Base-by-base conservation (phyloP, 2,329 filamentous ascomycete species). In the Hortaea werneckii region DNA sequence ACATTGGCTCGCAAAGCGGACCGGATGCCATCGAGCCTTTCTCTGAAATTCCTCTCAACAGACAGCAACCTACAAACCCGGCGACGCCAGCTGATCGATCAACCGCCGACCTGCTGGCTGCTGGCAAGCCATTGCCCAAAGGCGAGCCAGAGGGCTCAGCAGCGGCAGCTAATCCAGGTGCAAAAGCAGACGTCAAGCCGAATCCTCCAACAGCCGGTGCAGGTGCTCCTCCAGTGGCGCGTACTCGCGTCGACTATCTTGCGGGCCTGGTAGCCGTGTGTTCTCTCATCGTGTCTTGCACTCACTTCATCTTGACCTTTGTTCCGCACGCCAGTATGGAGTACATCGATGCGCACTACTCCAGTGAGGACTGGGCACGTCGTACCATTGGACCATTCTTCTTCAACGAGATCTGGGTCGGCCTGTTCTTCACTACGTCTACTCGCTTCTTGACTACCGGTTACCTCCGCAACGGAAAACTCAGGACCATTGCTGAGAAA, bases 381-480 rank as follows among this genome's bases (percentile, higher is more conserved):
- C 65, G 65, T 46, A 67, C 67, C 5, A 59, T 71, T 32, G 65
- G 65, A 2, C 65, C 69, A 1, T 71, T 69, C 51, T 60, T 72
- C 30, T 63, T 72, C 46, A 70, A 72, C 46, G 66, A 66, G 40
- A 65, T 71, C 53, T 72, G 67, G 65, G 65, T 72, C 6, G 69
- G 70, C 26, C 63, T 69, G 12, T 73, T 73, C 58, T 67, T 73
- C 54, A 72, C 68, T 8, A 73, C 67, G 6, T 72, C 70, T 0
- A 68, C 67, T 11, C 67, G 69, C 42, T 73, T 73, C 54, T 50
- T 73, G 12, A 62, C 64, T 10, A 57, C 62, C 1, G 62, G 60
- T 20, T 73, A 69, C 45, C 59, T 73, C 4, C 62, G 61, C 30
- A 65, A 59, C 5, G 70, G 67, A 10, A 65, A 70, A n/a, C 53